Evolutionary conservation across 176 grass and related monocot species (phyloP).

Genomic region (Avena eriantha): DNA sequence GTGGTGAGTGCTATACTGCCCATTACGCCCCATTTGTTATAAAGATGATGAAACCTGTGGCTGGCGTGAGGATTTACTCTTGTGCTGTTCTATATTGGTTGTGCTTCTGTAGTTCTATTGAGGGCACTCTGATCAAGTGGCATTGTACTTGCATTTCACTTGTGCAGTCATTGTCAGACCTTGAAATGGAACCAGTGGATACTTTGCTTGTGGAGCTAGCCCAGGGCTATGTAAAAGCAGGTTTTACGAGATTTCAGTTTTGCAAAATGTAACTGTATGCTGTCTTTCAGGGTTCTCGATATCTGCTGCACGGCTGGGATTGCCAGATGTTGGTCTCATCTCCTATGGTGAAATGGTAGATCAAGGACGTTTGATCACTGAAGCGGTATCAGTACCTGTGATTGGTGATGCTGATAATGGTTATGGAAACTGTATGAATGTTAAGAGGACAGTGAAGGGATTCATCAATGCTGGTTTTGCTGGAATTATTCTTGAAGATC

Average conservation of each 20-base stretch:
- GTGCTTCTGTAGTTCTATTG: background rate
- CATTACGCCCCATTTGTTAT: background rate
- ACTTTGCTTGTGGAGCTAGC: conserved; percentile 14
- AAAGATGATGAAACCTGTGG: background rate
- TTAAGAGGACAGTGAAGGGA: conserved; percentile 95
- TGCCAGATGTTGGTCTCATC: conserved; percentile 96
- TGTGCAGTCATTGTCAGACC: background rate
- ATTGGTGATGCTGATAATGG: conserved; percentile 98
- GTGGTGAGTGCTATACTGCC: background rate
- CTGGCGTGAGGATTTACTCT: background rate
- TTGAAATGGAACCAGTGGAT: background rate
- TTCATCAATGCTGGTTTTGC: conserved; percentile 96
- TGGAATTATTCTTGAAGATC: conserved; percentile 97
- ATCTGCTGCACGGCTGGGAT: conserved; percentile 80
- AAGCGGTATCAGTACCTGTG: conserved; percentile 78
- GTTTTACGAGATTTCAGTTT: background rate
- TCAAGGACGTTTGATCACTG: conserved; percentile 82
- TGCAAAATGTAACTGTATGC: background rate
- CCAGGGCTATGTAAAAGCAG: background rate
- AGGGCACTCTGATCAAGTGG: background rate
- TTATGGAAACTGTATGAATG: conserved; percentile 92
- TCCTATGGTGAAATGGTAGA: conserved; percentile 97
- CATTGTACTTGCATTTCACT: conserved; percentile 8
- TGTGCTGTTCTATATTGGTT: background rate
- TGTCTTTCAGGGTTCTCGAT: conserved; percentile 76